Evolutionary conservation across 495 filamentous ascomycete genomes (phyloP).

Genomic region (Hyphodiscus hymeniophilus): DNA sequence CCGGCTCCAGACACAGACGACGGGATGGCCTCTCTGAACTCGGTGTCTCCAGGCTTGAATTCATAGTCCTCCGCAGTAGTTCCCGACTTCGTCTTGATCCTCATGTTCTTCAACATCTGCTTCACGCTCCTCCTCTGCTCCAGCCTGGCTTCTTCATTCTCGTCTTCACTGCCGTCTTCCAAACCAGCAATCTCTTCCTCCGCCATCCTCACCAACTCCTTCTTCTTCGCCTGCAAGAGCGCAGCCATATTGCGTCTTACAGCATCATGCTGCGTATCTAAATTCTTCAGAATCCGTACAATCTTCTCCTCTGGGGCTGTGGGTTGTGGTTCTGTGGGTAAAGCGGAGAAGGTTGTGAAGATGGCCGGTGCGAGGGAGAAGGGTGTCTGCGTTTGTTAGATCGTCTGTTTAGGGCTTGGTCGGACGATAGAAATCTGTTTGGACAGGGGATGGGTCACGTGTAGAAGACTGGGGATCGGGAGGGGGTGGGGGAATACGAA

Average conservation of each 20-base stretch:
- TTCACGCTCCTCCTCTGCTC: not conserved
- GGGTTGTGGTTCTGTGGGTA: constrained; percentile 23
- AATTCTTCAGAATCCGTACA: constrained; percentile 27
- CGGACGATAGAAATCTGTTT: too few species aligned
- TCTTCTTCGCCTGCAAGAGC: constrained; percentile 32
- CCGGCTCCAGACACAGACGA: too few species aligned
- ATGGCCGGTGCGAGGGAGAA: constrained; percentile 31
- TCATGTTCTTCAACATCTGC: constrained; percentile 5
- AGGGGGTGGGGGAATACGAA: too few species aligned
- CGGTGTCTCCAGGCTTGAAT: not conserved
- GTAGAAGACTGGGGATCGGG: too few species aligned
- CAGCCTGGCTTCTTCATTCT: not conserved
- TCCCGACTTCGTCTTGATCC: not conserved
- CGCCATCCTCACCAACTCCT: constrained; percentile 4
- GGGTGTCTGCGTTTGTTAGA: not conserved
- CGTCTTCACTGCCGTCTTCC: not conserved
- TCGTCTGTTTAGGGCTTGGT: too few species aligned
- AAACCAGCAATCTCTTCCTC: constrained; percentile 7
- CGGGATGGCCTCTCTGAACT: not conserved
- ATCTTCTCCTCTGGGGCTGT: constrained; percentile 27
- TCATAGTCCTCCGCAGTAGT: constrained; percentile 3
- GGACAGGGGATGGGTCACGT: not conserved
- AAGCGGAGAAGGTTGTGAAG: constrained; percentile 33
- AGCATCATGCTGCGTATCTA: constrained; percentile 32
- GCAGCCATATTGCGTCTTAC: constrained; percentile 35